A percentile compares a stretch with the other conserved stretches of the same genome.
These are phyloP conservation scores for Sapria himalayana DNA, from an alignment of 345 rosid species.

Conservation along the genomic window DNA sequence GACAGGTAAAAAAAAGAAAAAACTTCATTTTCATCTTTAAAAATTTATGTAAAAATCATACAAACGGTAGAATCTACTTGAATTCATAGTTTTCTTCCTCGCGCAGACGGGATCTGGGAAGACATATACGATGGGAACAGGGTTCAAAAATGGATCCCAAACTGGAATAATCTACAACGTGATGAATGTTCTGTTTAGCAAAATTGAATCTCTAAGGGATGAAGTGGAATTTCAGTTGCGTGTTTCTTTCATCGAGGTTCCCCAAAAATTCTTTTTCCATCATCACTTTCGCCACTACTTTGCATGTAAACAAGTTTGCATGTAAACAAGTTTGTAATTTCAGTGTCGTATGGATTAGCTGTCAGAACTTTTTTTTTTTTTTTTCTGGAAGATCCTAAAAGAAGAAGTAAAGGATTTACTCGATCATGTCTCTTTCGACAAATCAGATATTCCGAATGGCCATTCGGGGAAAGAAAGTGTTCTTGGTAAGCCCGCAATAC, in stretches of 20 bases:
- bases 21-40: too few relatives aligned
- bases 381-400: conserved; percentile 55
- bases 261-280: conserved; percentile 6
- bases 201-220: conserved; percentile 56
- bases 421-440: conserved; percentile 38
- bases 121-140: conserved; percentile 98
- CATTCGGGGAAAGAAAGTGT: conserved; percentile 34
- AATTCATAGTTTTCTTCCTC: conserved; percentile 1
- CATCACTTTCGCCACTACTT: too few relatives aligned
- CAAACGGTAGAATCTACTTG: too few relatives aligned
- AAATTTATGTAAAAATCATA: too few relatives aligned
- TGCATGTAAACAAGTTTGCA: not conserved
- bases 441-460: conserved; percentile 36
- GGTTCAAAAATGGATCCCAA: conserved; percentile 59
- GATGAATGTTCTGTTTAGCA: conserved; percentile 65
- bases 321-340: not conserved
- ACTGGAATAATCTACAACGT: conserved; percentile 76
- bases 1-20: conserved; percentile 85
- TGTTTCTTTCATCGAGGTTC: conserved; percentile 92
- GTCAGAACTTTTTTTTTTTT: too few relatives aligned
- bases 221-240: conserved; percentile 73
- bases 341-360: too few relatives aligned
- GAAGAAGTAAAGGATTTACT: conserved; percentile 95
- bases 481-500: conserved; percentile 85
- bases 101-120: conserved; percentile 96